Base-by-base conservation (phyloP, 2,329 filamentous ascomycete species). In the Fonsecaea pugnacius region DNA sequence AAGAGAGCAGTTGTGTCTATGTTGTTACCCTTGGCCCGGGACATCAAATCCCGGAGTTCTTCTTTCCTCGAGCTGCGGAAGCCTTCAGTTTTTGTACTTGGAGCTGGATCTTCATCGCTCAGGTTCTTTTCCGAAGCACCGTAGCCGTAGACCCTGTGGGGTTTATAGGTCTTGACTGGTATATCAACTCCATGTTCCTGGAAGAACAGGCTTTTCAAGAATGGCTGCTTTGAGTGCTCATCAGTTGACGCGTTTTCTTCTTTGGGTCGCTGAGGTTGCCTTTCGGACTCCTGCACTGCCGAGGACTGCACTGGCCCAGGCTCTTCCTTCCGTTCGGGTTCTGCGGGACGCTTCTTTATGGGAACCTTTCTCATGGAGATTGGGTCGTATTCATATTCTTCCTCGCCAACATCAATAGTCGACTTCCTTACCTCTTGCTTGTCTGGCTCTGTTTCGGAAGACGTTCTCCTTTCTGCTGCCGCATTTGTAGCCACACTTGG, bases 281-380 rank as follows among this genome's bases (percentile, higher is more conserved):
- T 24, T 48, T 48, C 10, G 1, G 56, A 18, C 7, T 50, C 30
- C 30, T 50, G 52, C 36, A 38, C 16, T 53, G 46, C 14, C 5
- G 57, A 4, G 16, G 12, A 32, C 10, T 59, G 48, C 18, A 38
- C 43, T 38, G 3, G 43, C n/a, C 36, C 14, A 24, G 32, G 30
- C 12, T 50, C 30, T 43, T 18, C 21, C 16, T 52, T 51, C 16
- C 21, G 40, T 21, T 52, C 51, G 7, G 30, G 7, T n/a, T 61
- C 61, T 14, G 21, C 18, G 21, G 32, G 6, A 36, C 38, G 51
- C 33, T 69, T 65, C 68, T 70, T 33, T 35, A 58, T 67, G 68
- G 71, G 74, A 7, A 75, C 70, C 75, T 80, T 80, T 24, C 77
- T 74, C 35, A 77, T 76, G 61, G 73, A 77, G 36, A 80, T 76